Base-by-base conservation (phyloP, 2,329 filamentous ascomycete species). In the Camptophora hylomeconis region DNA sequence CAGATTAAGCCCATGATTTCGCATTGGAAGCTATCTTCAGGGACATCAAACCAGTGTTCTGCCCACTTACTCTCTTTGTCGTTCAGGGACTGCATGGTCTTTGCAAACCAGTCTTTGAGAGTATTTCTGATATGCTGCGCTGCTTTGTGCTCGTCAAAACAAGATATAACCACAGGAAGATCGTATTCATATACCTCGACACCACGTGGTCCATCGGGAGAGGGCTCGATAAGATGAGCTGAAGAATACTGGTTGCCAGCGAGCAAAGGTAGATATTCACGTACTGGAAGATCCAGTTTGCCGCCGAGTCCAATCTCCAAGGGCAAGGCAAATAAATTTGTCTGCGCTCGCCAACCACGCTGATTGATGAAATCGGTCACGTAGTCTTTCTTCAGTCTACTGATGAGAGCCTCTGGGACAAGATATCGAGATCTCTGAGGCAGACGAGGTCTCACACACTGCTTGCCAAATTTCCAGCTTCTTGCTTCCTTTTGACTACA, bases 401-500 rank as follows among this genome's bases (percentile, higher is more conserved):
- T n/a, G n/a, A n/a, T n/a, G n/a, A n/a, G n/a, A n/a, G n/a, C n/a
- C n/a, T n/a, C n/a, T n/a, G n/a, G n/a, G n/a, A n/a, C n/a, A 8
- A 31, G 17, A 12, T 31, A 31, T 12, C 12, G 20, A 19, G 5
- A 17, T 20, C 29, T 20, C n/a, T 26, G 26, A 23, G 26, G 26
- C 15, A 31, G 17, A 14, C 29, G 29, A 5, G 29, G 29, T 12
- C 29, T 23, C 15, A 31, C 29, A 26, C 29, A 31, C n/a, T n/a
- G n/a, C n/a, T n/a, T n/a, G 10, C 29, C 29, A 20, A 31, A 24
- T 18, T 31, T 31, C 29, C 29, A 31, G n/a, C 23, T 31, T 6
- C 29, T 14, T 5, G 29, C 23, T 23, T 31, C 23, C 18, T 31
- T 31, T 15, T 26, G 26, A 4, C 23, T 26, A 21, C 29, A 31